Conservation (phyloP, 192 early-diverging fungal genomes). For the Backusella circina region DNA sequence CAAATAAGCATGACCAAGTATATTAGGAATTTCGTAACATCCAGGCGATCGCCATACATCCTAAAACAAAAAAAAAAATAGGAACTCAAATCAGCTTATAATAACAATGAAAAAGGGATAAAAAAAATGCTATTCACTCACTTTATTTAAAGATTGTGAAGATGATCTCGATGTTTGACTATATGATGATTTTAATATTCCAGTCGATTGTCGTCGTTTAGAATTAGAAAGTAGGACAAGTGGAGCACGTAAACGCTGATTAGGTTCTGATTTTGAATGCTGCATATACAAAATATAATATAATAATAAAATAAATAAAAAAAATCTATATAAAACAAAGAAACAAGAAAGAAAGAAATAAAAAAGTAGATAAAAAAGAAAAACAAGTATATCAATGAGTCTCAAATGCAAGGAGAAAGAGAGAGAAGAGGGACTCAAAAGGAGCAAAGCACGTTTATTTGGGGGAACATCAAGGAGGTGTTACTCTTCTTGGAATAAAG, state of each 20-base stretch:
- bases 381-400: neutral
- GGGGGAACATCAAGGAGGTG: neutral
- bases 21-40: conserved; percentile 29
- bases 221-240: neutral
- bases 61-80: neutral
- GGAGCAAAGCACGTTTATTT: conserved; percentile 9
- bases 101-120: neutral
- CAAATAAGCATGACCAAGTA: conserved; percentile 32
- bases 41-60: conserved; percentile 32
- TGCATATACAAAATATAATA: conserved; percentile 1
- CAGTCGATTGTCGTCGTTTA: conserved; percentile 10
- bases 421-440: neutral
- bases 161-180: conserved; percentile 6
- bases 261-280: conserved; percentile 7
- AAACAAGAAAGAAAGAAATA: conserved; percentile 6
- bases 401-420: neutral
- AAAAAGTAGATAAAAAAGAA: neutral
- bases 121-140: neutral
- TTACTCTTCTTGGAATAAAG: conserved; percentile 1
- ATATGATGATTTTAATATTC: neutral
- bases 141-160: neutral
- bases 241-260: neutral
- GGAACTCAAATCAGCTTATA: neutral
- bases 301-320: neutral
- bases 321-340: neutral